Conservation (phyloP, 768 basidiomycete species). For the Mycena amicta region DNA sequence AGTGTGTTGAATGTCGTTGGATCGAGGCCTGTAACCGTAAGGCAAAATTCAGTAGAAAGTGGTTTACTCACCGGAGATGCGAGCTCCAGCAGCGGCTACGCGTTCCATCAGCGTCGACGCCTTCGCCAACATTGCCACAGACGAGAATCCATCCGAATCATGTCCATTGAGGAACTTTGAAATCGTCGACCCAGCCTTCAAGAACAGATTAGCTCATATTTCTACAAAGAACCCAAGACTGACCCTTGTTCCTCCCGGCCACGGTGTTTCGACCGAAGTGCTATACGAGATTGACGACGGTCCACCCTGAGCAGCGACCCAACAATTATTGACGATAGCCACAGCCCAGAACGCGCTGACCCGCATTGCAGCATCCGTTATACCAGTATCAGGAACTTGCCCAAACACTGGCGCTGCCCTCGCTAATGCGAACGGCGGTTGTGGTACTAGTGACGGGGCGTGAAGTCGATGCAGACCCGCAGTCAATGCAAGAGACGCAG, state of each 20-base stretch:
- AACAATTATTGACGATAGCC: neutral
- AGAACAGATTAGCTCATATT: too few relatives aligned
- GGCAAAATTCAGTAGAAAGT: neutral
- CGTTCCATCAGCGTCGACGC: neutral
- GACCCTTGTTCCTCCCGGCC: neutral
- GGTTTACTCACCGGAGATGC: neutral
- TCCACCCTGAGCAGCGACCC: neutral
- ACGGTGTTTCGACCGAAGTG: neutral
- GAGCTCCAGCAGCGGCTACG: neutral
- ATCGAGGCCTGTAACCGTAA: neutral
- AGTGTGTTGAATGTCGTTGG: neutral
- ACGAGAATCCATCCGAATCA: neutral
- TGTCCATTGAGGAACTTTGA: neutral
- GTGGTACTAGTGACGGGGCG: neutral
- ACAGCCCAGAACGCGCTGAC: neutral
- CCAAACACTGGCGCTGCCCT: neutral
- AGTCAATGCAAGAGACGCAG: neutral
- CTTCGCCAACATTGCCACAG: neutral
- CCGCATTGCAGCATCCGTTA: neutral
- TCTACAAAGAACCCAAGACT: too few relatives aligned
- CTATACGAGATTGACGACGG: neutral
- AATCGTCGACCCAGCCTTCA: neutral
- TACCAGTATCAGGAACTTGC: neutral
- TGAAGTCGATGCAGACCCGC: neutral
- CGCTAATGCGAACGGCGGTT: neutral